phyloP scores from a whole-genome alignment of 805 yeast genomes.

The Wickerhamomyces chambardii region DNA sequence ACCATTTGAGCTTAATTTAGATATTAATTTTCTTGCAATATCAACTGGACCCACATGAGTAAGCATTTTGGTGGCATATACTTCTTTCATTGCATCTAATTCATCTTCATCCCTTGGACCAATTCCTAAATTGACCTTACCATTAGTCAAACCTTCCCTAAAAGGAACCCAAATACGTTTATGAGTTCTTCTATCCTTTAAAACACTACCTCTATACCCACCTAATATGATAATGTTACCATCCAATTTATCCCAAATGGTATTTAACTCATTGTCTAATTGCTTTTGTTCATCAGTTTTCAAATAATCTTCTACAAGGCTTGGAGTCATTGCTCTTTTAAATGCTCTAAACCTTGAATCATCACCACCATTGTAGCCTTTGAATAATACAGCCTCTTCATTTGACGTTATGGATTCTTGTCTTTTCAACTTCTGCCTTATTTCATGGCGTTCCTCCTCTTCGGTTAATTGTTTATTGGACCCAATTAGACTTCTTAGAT shows the following conservation, averaged over 20 bases:
- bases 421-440: conserved; percentile 27
- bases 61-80: conserved; percentile 70
- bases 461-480: conserved; percentile 5
- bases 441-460: conserved; percentile 7
- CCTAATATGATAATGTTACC: conserved; percentile 82
- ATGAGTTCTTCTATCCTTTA: conserved; percentile 55
- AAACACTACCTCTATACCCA: conserved; percentile 79
- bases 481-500: conserved; percentile 5
- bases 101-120: conserved; percentile 76
- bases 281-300: conserved; percentile 10
- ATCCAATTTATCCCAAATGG: conserved; percentile 43
- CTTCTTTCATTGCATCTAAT: conserved; percentile 33
- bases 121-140: conserved; percentile 57
- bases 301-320: conserved; percentile 21
- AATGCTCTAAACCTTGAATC: conserved; percentile 66
- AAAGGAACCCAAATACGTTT: conserved; percentile 81
- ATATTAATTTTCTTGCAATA: conserved; percentile 52
- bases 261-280: conserved; percentile 25
- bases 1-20: conserved; percentile 43
- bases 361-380: conserved; percentile 44
- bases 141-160: conserved; percentile 72
- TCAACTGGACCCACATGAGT: conserved; percentile 87
- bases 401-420: conserved; percentile 50
- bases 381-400: conserved; percentile 55
- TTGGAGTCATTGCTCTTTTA: conserved; percentile 48